These are phyloP conservation scores for Fusarium mundagurra DNA, from an alignment of 2,329 filamentous ascomycete genomes.

Conservation along the genomic window DNA sequence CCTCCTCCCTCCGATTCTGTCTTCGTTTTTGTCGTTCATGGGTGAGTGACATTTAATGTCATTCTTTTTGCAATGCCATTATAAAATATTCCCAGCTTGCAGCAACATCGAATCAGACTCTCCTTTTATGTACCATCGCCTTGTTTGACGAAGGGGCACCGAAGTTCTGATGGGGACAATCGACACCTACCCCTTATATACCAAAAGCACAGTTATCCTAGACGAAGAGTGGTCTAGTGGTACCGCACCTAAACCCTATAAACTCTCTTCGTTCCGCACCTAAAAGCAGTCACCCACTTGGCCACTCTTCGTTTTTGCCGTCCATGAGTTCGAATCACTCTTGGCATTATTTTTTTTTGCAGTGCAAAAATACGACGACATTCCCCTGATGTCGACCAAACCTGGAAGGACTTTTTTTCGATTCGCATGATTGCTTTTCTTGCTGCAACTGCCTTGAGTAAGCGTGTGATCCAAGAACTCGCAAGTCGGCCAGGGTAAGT, in stretches of 20 bases:
- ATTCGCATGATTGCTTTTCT: neutral
- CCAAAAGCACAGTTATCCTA: neutral
- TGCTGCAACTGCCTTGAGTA: neutral
- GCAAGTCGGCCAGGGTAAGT: neutral
- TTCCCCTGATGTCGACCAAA: neutral
- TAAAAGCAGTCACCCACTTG: neutral
- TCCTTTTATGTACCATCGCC: neutral
- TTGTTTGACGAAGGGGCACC: neutral
- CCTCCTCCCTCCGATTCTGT: neutral
- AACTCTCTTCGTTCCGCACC: neutral
- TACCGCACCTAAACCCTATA: neutral
- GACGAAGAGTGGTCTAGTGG: constrained; percentile 6
- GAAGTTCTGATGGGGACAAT: neutral
- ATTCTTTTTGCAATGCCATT: too few species aligned
- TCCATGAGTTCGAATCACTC: neutral
- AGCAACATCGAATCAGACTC: too few species aligned
- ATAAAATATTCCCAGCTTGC: too few species aligned
- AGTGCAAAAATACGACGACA: too few species aligned
- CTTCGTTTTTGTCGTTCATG: neutral
- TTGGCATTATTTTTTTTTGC: neutral
- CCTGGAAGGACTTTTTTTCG: neutral
- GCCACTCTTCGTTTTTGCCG: neutral
- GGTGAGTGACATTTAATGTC: neutral
- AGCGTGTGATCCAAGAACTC: neutral
- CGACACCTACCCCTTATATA: neutral